A percentile compares a stretch with the other conserved stretches of the same genome.
Conservation (phyloP, 2,329 filamentous ascomycete genomes). For the Paradendryphiella salina region DNA sequence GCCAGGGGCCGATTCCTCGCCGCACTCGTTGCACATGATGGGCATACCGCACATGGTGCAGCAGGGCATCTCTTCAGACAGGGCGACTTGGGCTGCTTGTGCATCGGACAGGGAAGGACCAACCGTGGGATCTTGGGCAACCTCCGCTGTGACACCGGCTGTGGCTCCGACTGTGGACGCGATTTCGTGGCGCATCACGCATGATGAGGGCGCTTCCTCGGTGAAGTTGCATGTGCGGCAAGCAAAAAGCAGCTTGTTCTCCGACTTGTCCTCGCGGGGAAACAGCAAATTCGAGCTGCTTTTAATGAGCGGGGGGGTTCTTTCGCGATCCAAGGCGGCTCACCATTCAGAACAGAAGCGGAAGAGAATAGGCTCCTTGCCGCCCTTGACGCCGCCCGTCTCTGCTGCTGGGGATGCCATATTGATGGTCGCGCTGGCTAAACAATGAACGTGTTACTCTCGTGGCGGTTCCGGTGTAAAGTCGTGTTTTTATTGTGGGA, state of each 20-base stretch:
- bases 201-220: slow-evolving; percentile 82
- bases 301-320: slow-evolving; percentile 9
- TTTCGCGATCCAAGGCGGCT: slow-evolving; percentile 20
- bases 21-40: slow-evolving; percentile 59
- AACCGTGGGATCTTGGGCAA: slow-evolving; percentile 98
- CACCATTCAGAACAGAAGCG: slow-evolving; percentile 97
- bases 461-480: background rate
- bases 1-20: slow-evolving; percentile 50
- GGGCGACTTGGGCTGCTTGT: slow-evolving; percentile 32
- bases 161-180: slow-evolving; percentile 92
- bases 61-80: slow-evolving; percentile 48
- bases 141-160: slow-evolving; percentile 95
- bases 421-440: slow-evolving; percentile 1
- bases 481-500: background rate
- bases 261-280: slow-evolving; percentile 87
- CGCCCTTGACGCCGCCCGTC: slow-evolving; percentile 48
- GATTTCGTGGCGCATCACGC: slow-evolving; percentile 93
- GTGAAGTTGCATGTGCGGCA: slow-evolving; percentile 95
- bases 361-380: slow-evolving; percentile 80
- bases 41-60: slow-evolving; percentile 63
- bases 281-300: slow-evolving; percentile 92
- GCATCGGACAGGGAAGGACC: slow-evolving; percentile 57
- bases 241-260: slow-evolving; percentile 86
- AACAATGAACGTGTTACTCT: background rate
- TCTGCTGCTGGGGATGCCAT: slow-evolving; percentile 46